phyloP scores from a whole-genome alignment of 495 filamentous ascomycete species.

The Polyplosphaeria fusca region DNA sequence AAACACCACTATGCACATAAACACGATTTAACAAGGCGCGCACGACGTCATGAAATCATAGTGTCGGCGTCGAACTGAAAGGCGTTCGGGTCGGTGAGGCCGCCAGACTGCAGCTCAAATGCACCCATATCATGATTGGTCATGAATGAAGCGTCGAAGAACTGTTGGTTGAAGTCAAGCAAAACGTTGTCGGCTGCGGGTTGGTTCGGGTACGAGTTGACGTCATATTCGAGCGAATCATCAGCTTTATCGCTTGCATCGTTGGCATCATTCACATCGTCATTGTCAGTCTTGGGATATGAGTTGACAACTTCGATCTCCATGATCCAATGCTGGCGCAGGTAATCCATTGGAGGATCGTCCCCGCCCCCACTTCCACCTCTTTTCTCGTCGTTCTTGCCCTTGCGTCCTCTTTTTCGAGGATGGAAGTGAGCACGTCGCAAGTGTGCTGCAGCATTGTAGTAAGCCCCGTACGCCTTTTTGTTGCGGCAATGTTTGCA shows the following conservation, averaged over 20 bases:
- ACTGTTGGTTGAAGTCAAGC: not conserved
- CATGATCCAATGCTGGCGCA: constrained; percentile 75
- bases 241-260: not conserved
- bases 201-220: not conserved
- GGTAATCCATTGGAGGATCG: constrained; percentile 72
- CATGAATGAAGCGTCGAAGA: too few species aligned
- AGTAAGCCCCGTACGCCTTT: constrained; percentile 88
- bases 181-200: not conserved
- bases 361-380: constrained; percentile 83
- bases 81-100: not conserved
- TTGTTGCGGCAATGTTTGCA: constrained; percentile 80
- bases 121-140: too few species aligned
- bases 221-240: not conserved
- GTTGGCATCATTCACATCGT: constrained; percentile 5
- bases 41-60: not conserved
- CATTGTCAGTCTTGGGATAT: not conserved
- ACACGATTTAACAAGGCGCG: not conserved
- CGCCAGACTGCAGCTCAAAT: not conserved
- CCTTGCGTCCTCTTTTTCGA: constrained; percentile 53
- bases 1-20: not conserved
- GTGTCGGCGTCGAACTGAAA: not conserved
- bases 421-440: constrained; percentile 84
- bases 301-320: constrained; percentile 57
- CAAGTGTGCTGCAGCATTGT: constrained; percentile 92
- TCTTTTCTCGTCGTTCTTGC: constrained; percentile 61